Evolutionary conservation across 139 green algal genomes (phyloP).

Genomic region (Coelastrella sp.): DNA sequence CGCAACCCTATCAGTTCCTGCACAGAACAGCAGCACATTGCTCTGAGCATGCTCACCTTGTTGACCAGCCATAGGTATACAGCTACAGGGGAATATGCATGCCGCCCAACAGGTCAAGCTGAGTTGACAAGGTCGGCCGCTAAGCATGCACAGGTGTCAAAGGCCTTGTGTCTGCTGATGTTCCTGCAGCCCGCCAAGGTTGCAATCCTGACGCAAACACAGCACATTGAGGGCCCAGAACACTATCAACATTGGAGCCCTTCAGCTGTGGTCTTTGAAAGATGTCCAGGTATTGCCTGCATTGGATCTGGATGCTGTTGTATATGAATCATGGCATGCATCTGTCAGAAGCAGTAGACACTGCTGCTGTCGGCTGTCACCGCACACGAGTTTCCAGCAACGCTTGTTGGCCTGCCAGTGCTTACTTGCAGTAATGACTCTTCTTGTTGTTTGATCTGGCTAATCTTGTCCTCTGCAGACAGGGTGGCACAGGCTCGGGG

Average conservation of each 20-base stretch:
- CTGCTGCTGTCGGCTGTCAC: not conserved
- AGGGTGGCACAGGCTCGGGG: not conserved
- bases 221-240: no score
- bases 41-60: not conserved
- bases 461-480: constrained; percentile 26
- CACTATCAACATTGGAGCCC: no score
- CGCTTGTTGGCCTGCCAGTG: not conserved
- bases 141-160: no score
- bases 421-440: not conserved
- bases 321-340: not conserved
- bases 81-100: not conserved
- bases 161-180: no score
- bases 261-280: no score
- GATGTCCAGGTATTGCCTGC: no score
- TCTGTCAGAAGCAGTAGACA: not conserved
- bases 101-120: no score
- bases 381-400: not conserved
- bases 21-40: not conserved
- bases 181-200: no score
- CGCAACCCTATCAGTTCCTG: constrained; percentile 13
- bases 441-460: constrained; percentile 11
- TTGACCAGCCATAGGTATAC: not conserved
- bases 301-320: no score
- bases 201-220: no score
- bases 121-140: no score